These are phyloP conservation scores for Trichothecium roseum DNA, from an alignment of 2,329 filamentous ascomycete species.

Conservation along the genomic window DNA sequence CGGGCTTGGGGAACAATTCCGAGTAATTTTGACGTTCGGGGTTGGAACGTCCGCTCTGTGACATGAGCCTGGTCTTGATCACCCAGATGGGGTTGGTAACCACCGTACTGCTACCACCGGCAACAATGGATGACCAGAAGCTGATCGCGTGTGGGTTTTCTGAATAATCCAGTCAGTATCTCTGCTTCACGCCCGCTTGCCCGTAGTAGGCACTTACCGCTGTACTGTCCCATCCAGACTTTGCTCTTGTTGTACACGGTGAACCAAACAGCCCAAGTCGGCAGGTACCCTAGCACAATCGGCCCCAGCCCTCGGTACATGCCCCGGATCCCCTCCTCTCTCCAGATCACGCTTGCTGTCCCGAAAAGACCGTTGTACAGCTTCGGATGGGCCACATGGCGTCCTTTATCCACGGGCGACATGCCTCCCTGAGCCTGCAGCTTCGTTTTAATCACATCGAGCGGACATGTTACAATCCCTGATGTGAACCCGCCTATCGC, in stretches of 20 bases:
- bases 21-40: constrained; percentile 34
- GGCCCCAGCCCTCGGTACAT: constrained; percentile 90
- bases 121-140: constrained; percentile 81
- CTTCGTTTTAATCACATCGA: constrained; percentile 99
- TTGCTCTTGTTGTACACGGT: constrained; percentile 91
- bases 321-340: constrained; percentile 77
- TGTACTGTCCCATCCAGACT: constrained; percentile 55
- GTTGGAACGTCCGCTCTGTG: constrained; percentile 55
- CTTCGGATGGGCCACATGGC: constrained; percentile 39
- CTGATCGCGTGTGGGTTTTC: constrained; percentile 70
- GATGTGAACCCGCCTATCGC: constrained; percentile 86
- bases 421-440: constrained; percentile 91
- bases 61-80: constrained; percentile 97
- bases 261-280: constrained; percentile 97
- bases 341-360: constrained; percentile 77
- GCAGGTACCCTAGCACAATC: constrained; percentile 89
- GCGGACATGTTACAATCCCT: constrained; percentile 87
- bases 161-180: constrained; percentile 21
- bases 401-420: constrained; percentile 36
- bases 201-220: constrained; percentile 35
- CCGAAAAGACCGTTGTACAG: constrained; percentile 82
- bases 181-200: not conserved
- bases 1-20: constrained; percentile 32
- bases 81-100: constrained; percentile 99
- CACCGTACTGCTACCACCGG: constrained; percentile 85